Evolutionary conservation across 441 rosid species (phyloP).

Genomic region (Bocquillonia castaneifolia): DNA sequence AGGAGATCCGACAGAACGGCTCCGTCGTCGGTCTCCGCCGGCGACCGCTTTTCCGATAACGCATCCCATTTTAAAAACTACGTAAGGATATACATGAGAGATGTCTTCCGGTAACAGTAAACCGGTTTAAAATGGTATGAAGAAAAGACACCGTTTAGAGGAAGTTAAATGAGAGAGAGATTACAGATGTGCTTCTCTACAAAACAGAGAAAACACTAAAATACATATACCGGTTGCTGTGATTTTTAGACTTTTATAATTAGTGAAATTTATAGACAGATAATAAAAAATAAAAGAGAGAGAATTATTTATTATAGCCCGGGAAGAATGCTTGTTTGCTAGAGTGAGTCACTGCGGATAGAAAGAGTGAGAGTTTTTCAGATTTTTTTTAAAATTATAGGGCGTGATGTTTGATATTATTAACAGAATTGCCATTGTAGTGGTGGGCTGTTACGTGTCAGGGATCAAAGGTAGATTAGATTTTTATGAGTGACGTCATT

Average conservation of each 20-base stretch:
- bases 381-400: background rate
- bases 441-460: conserved; percentile 1
- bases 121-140: background rate
- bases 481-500: conserved; percentile 17
- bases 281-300: too few species aligned
- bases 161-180: background rate
- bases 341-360: conserved; percentile 8
- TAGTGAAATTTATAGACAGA: background rate
- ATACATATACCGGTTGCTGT: background rate
- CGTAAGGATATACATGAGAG: conserved; percentile 23
- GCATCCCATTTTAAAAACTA: conserved; percentile 52
- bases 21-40: conserved; percentile 25
- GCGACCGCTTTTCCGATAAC: conserved; percentile 38
- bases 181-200: background rate
- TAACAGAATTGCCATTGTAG: conserved; percentile 24
- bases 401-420: background rate
- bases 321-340: conserved; percentile 19
- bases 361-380: background rate
- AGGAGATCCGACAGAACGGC: conserved; percentile 26
- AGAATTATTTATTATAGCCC: conserved; percentile 13
- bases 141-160: conserved; percentile 20
- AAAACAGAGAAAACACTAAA: background rate
- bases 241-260: background rate
- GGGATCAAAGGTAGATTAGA: background rate
- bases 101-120: conserved; percentile 12